Evolutionary conservation across 2,329 filamentous ascomycete genomes (phyloP).

Genomic region (Fusarium oxysporum): DNA sequence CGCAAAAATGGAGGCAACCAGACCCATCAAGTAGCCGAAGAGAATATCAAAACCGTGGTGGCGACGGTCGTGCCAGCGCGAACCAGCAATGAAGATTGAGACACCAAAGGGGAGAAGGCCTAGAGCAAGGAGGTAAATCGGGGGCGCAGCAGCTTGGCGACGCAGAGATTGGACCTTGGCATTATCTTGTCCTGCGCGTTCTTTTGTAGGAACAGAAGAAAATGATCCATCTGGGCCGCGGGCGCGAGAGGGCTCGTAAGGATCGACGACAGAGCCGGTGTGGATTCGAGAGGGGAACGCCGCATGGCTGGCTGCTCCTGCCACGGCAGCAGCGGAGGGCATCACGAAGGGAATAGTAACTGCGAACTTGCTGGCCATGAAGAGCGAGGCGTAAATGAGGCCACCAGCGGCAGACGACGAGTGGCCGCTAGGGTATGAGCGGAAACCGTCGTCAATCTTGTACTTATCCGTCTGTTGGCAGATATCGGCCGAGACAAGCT

Average conservation of each 20-base stretch:
- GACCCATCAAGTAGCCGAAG: conserved; percentile 84
- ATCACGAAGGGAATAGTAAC: conserved; percentile 78
- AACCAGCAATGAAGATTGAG: conserved; percentile 85
- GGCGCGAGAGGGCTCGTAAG: conserved; percentile 49
- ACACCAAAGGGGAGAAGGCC: conserved; percentile 77
- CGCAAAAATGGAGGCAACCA: conserved; percentile 75
- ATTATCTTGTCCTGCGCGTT: conserved; percentile 46
- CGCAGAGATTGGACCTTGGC: conserved; percentile 58
- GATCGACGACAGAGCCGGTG: conserved; percentile 49
- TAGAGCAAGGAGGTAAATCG: conserved; percentile 79
- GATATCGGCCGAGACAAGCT: conserved; percentile 80
- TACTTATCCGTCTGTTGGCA: conserved; percentile 74
- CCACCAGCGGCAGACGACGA: conserved; percentile 80
- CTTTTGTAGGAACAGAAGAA: conserved; percentile 41
- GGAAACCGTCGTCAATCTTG: conserved; percentile 82
- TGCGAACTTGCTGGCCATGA: conserved; percentile 84
- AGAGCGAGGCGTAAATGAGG: conserved; percentile 86
- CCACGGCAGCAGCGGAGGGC: conserved; percentile 57
- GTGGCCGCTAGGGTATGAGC: conserved; percentile 73
- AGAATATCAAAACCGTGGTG: conserved; percentile 95
- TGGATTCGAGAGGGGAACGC: conserved; percentile 79
- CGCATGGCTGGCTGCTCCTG: conserved; percentile 67
- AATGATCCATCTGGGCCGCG: conserved; percentile 33
- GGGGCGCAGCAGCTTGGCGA: conserved; percentile 83
- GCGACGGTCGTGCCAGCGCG: conserved; percentile 87